Conservation (phyloP, 805 yeast genomes). For the Sugiyamaella boreocaroliniensis region DNA sequence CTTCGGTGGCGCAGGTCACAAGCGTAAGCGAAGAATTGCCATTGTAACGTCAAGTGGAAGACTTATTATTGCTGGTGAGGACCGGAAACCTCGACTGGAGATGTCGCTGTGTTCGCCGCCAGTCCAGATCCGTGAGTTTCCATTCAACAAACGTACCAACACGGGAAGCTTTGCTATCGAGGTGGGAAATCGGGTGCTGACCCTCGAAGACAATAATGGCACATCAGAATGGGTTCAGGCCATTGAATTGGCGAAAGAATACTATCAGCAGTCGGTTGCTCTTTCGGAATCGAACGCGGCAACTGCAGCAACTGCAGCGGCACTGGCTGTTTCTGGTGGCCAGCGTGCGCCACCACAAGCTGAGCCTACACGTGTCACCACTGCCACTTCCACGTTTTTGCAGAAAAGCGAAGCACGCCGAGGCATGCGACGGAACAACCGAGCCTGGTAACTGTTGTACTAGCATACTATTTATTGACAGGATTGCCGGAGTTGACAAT, state of each 20-base stretch:
- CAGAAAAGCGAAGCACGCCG: conserved; percentile 18
- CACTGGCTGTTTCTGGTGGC: conserved; percentile 26
- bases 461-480: not conserved
- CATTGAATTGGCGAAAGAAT: conserved; percentile 26
- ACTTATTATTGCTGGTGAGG: conserved; percentile 29
- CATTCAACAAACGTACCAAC: conserved; percentile 23
- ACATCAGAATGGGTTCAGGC: conserved; percentile 30
- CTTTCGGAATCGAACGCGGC: conserved; percentile 26
- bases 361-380: conserved; percentile 4
- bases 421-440: conserved; percentile 6
- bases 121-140: conserved; percentile 28
- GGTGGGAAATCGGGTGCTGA: conserved; percentile 28
- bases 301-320: conserved; percentile 32
- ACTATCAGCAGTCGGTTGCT: conserved; percentile 24
- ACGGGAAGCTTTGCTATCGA: conserved; percentile 29
- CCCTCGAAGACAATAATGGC: conserved; percentile 30
- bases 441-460: not conserved
- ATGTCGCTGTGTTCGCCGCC: conserved; percentile 31
- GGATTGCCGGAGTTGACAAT: not conserved
- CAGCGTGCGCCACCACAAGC: not conserved
- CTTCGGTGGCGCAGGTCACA: conserved; percentile 20
- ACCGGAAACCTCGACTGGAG: conserved; percentile 27
- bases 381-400: conserved; percentile 16
- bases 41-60: conserved; percentile 32
- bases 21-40: conserved; percentile 26